Evolutionary conservation across 2,329 filamentous ascomycete genomes (phyloP), one percentile per base, ranked within the genome.

Genomic region (Cryphonectria radicalis): DNA sequence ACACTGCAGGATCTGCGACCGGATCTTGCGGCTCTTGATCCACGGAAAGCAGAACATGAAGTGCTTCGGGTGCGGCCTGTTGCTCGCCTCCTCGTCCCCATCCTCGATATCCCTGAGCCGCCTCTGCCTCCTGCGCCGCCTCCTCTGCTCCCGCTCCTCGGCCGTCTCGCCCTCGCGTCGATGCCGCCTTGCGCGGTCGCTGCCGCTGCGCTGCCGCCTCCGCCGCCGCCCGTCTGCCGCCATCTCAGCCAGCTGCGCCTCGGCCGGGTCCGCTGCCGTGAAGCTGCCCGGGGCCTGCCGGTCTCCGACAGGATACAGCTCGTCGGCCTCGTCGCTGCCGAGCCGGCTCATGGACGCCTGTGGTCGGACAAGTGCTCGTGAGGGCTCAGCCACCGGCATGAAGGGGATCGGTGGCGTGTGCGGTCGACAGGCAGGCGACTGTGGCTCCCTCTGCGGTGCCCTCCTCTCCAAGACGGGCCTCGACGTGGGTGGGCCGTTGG

Each of bases 41-140:
- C 85, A 86, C 4, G 88, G 87, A 69, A 88, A 84, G 76, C 87
- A 89, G 70, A 85, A 85, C 4, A 89, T 74, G 71, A 89, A 88
- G 19, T 79, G 79, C 65, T 82, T 84, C 2, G 81, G 80, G 40
- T 76, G 76, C 46, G 75, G 73, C 43, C 74, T 69, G 46, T 72
- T 65, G 28, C 69, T 71, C 4, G 43, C 63, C 25, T 76, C 77
- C 22, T 76, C 77, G 75, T 59, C 68, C 66, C 69, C 76, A 63
- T 63, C 75, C 69, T 72, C 66, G 63, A 60, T 65, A 11, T 64
- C 71, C 46, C 72, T 68, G 13, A 60, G 59, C 53, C 69, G 63
- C 64, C 71, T 43, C 3, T 70, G 50, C 11, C 67, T 32, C 25
- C 53, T 69, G 55, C 69, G 40, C 67, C 66, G 11, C 37, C 68